phyloP scores from a whole-genome alignment of 352 stramenopile genomes.

The Bremia lactucae region DNA sequence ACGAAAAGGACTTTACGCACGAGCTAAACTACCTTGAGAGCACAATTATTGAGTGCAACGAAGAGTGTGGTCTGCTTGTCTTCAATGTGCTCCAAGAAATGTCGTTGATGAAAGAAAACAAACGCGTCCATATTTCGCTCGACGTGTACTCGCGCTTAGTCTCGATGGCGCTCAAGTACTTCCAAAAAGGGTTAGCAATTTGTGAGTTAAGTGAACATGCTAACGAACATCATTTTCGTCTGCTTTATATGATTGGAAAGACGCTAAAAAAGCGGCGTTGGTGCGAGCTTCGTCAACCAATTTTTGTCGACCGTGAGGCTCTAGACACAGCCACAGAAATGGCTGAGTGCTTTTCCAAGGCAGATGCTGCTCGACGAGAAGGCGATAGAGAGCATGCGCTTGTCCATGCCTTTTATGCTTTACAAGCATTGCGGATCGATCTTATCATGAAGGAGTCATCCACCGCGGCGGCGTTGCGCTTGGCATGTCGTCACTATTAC shows the following conservation, averaged over 20 bases:
- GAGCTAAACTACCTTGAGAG: slow-evolving; percentile 22
- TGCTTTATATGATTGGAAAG: slow-evolving; percentile 73
- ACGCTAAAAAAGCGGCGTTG: slow-evolving; percentile 48
- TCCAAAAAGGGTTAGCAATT: slow-evolving; percentile 25
- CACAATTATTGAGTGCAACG: slow-evolving; percentile 45
- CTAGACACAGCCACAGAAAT: slow-evolving; percentile 21
- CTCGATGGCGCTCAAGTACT: slow-evolving; percentile 23
- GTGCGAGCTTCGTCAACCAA: slow-evolving; percentile 11
- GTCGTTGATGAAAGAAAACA: slow-evolving; percentile 31
- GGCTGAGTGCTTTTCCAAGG: slow-evolving; percentile 39
- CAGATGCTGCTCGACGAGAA: slow-evolving; percentile 43
- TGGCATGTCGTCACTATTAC: slow-evolving; percentile 50
- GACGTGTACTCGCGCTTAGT: slow-evolving; percentile 23
- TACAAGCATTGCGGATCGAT: slow-evolving; percentile 53
- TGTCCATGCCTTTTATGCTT: slow-evolving; percentile 66
- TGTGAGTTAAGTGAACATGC: slow-evolving; percentile 24
- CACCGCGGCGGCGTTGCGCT: slow-evolving; percentile 18
- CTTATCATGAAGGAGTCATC: slow-evolving; percentile 25
- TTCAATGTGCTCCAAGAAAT: slow-evolving; percentile 68
- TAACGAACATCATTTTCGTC: slow-evolving; percentile 47
- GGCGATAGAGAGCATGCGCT: slow-evolving; percentile 62
- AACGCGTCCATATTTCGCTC: slow-evolving; percentile 15
- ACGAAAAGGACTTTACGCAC: slow-evolving; percentile 10
- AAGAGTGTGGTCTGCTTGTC: slow-evolving; percentile 64
- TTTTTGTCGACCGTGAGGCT: slow-evolving; percentile 5